phyloP scores from a whole-genome alignment of 805 yeast genomes.

The Candida quercuum region DNA sequence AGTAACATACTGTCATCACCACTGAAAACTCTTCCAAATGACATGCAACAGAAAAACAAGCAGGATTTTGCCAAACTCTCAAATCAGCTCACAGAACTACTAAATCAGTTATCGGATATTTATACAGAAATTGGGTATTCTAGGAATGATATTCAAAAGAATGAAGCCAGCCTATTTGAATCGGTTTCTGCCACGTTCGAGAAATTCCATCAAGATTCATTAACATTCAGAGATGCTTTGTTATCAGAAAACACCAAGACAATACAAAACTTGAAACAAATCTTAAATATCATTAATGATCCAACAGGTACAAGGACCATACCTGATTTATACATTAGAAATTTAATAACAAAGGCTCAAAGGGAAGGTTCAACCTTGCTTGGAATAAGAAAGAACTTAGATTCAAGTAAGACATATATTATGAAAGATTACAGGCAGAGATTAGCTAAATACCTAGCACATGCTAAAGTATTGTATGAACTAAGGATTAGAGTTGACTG shows the following conservation, averaged over 20 bases:
- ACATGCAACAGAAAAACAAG: conserved; percentile 2
- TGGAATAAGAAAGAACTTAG: conserved; percentile 27
- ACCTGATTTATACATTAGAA: conserved; percentile 36
- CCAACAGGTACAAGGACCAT: conserved; percentile 33
- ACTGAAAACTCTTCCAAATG: conserved; percentile 15
- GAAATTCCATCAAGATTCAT: conserved; percentile 33
- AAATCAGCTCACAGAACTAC: conserved; percentile 11
- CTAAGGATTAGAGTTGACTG: conserved; percentile 8
- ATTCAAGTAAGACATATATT: conserved; percentile 26
- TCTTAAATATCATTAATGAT: conserved; percentile 30
- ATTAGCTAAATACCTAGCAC: conserved; percentile 19
- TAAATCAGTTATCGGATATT: conserved; percentile 38
- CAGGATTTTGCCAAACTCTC: conserved; percentile 15
- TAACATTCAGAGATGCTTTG: conserved; percentile 29
- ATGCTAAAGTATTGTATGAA: conserved; percentile 3
- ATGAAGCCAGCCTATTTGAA: conserved; percentile 44
- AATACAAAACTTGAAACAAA: conserved; percentile 23
- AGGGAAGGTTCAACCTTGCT: conserved; percentile 27
- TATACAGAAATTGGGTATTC: conserved; percentile 54
- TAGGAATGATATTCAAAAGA: conserved; percentile 39
- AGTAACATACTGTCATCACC: conserved; percentile 21
- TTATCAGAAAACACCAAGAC: conserved; percentile 24
- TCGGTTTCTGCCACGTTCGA: conserved; percentile 44
- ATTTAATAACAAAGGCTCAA: conserved; percentile 23
- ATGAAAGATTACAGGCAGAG: conserved; percentile 26